Evolutionary conservation across 306 rosid genomes (phyloP).

Genomic region (Vigna unguiculata): DNA sequence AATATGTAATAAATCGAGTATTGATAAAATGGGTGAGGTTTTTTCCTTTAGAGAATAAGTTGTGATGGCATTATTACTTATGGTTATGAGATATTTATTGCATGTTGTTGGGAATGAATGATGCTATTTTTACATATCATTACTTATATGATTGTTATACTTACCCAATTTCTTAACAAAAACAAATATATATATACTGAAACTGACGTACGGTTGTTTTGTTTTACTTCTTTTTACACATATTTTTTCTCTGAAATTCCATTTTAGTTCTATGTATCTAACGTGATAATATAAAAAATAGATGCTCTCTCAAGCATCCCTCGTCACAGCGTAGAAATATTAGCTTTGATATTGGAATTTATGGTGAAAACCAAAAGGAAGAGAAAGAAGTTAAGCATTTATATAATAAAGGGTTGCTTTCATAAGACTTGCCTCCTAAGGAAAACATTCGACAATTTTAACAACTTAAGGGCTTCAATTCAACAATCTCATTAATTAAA

Average conservation of each 20-base stretch:
- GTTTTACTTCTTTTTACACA: background rate
- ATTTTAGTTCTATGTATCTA: background rate
- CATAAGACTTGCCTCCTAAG: conserved; percentile 44
- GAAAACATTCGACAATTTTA: conserved; percentile 3
- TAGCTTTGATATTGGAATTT: conserved; percentile 18
- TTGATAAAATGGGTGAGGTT: no score
- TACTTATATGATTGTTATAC: background rate
- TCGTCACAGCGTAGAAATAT: conserved; percentile 31
- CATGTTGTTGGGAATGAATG: background rate
- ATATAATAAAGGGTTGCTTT: conserved; percentile 44
- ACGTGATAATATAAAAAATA: conserved; percentile 14
- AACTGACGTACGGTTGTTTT: background rate
- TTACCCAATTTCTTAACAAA: background rate
- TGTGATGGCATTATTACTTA: no score
- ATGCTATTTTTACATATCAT: background rate
- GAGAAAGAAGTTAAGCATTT: background rate
- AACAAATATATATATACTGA: background rate
- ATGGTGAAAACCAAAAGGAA: background rate
- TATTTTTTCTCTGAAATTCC: background rate
- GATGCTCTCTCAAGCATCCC: conserved; percentile 37
- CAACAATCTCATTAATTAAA: background rate
- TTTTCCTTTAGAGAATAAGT: no score
- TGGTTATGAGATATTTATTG: no score
- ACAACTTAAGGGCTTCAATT: background rate
- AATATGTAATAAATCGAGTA: no score